Base-by-base conservation (phyloP, 2,329 filamentous ascomycete species). In the Trichoderma endophyticum region DNA sequence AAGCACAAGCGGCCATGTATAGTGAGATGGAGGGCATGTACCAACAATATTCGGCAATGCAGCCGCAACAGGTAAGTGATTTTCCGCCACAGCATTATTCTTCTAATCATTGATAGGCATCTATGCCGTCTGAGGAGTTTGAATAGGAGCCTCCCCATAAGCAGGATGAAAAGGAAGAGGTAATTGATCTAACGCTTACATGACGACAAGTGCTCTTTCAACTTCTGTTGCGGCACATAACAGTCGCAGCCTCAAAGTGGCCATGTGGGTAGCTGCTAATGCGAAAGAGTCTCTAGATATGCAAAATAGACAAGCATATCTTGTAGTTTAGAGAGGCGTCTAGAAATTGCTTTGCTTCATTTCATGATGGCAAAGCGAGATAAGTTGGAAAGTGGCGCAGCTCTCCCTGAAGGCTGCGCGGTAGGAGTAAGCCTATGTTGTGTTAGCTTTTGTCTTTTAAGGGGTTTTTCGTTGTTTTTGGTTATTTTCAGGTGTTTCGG, bases 1-100 rank as follows among this genome's bases (percentile, higher is more conserved):
- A 93, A 76, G 89, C 91, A 72, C 85, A 90, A 74, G 77, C 79
- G 4, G 76, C 77, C 26, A 97, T 98, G 87, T 97, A 94, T 79
- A 87, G 91, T 71, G 91, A 92, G 71, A 91, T 95, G 82, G 91
- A 93, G 74, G 90, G 89, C 74, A 97, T 98, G 87, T 98, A 98
- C 76, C 88, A 88, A 51, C 88, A 88, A 51, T 97, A 97, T 80
- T 88, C 91, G 15, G 84, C 90, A 74, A 93, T 97, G 88, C 91
- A 92, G 77, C 89, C 92, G 75, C 94, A 97, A 81, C 93, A 94
- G 85, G 93, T 95, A 86, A 80, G 88, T 82, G n/a, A 32, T 26
- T 3, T 18, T 56, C 15, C 24, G n/a, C n/a, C 39, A 54, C 34
- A 65, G 32, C 30, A 34, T 36, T 32, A 30, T 43, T 14, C 60